Percentiles rank a stretch among this genome's conserved stretches.
These are phyloP conservation scores for Rhizoclosmatium globosum DNA, from an alignment of 192 early-diverging fungal genomes.

Conservation along the genomic window DNA sequence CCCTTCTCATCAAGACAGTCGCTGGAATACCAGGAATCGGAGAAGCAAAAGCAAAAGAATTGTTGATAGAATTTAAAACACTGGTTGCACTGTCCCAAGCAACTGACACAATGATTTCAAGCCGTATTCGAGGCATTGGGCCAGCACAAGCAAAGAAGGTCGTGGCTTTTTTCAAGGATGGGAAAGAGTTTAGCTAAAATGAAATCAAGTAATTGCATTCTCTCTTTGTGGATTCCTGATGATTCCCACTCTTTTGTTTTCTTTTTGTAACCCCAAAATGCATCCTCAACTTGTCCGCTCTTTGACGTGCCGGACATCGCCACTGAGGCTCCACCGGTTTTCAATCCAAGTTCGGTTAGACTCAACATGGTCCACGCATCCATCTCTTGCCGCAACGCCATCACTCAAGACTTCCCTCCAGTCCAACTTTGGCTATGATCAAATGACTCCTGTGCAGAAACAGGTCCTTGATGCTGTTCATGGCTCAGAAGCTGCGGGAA, in stretches of 20 bases:
- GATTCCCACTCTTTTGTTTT: neutral
- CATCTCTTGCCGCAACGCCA: neutral
- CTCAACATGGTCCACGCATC: neutral
- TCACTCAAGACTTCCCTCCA: neutral
- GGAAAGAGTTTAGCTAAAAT: neutral
- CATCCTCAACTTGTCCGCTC: neutral
- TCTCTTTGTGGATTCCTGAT: too few species aligned
- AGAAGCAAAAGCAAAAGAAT: slow-evolving; percentile 10
- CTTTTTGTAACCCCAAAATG: neutral
- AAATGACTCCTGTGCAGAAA: slow-evolving; percentile 86
- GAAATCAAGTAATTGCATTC: neutral
- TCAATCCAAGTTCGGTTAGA: neutral
- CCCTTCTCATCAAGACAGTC: slow-evolving; percentile 17
- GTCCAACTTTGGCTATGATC: slow-evolving; percentile 72
- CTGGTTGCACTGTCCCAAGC: neutral
- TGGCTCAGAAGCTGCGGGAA: slow-evolving; percentile 62
- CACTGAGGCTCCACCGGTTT: neutral
- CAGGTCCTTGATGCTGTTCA: slow-evolving; percentile 66
- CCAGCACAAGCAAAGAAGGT: slow-evolving; percentile 16
- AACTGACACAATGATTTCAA: neutral
- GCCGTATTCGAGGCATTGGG: neutral
- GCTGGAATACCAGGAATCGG: slow-evolving; percentile 20
- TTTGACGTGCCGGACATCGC: neutral
- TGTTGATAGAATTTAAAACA: slow-evolving; percentile 1
- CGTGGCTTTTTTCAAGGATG: slow-evolving; percentile 12